Evolutionary conservation across 192 early-diverging fungal genomes (phyloP).

Genomic region (Backusella westeae): DNA sequence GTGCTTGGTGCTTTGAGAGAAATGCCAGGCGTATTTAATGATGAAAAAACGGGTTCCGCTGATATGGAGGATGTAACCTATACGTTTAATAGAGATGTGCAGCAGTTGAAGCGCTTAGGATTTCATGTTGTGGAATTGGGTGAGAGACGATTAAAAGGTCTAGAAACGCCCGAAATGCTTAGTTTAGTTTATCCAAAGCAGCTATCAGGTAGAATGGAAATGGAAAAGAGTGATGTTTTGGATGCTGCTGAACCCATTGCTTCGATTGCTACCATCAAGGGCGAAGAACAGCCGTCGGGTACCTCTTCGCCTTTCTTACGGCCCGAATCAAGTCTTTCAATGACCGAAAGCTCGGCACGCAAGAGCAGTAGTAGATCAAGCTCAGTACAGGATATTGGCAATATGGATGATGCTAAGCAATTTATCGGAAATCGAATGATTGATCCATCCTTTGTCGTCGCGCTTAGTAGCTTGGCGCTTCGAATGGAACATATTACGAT

Average conservation of each 20-base stretch:
- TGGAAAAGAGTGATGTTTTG: slow-evolving; percentile 36
- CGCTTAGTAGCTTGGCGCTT: slow-evolving; percentile 18
- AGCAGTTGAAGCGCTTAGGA: slow-evolving; percentile 59
- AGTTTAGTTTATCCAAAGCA: slow-evolving; percentile 65
- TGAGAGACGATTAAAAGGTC: slow-evolving; percentile 80
- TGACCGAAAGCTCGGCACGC: neutral
- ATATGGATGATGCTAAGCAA: neutral
- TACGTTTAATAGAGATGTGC: slow-evolving; percentile 15
- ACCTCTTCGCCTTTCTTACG: neutral
- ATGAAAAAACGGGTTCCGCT: neutral
- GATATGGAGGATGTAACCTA: neutral
- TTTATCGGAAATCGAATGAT: neutral
- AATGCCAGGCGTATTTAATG: slow-evolving; percentile 17
- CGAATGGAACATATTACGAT: slow-evolving; percentile 26
- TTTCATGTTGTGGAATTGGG: slow-evolving; percentile 72
- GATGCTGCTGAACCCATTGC: neutral
- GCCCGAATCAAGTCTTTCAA: neutral
- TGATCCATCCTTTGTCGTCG: slow-evolving; percentile 10
- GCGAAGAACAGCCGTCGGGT: neutral
- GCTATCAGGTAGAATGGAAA: slow-evolving; percentile 43
- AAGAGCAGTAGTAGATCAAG: neutral
- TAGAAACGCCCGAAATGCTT: slow-evolving; percentile 84
- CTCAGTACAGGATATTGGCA: neutral
- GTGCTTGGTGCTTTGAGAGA: slow-evolving; percentile 40
- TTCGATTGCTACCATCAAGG: neutral